Conservation (phyloP, 1,139 yeast genomes). For the Zygosaccharomyces sapae region DNA sequence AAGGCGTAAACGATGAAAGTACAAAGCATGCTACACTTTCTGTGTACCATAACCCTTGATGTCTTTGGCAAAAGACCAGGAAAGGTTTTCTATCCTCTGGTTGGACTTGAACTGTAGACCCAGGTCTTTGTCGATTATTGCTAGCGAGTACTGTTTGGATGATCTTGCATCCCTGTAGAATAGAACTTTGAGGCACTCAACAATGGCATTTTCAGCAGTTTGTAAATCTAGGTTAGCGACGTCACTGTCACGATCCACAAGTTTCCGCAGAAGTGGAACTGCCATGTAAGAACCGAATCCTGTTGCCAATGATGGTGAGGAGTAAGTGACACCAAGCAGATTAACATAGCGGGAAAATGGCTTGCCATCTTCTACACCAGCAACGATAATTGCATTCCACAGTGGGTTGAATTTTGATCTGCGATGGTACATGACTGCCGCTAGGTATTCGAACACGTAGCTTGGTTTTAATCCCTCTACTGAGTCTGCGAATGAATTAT, state of each 20-base stretch:
- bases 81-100: constrained; percentile 64
- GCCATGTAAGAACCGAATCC: constrained; percentile 98
- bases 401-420: constrained; percentile 92
- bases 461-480: constrained; percentile 70
- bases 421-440: constrained; percentile 79
- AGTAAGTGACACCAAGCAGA: constrained; percentile 83
- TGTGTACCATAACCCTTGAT: constrained; percentile 87
- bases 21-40: constrained; percentile 32
- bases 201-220: constrained; percentile 69
- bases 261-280: constrained; percentile 80
- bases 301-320: constrained; percentile 86
- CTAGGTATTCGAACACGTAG: constrained; percentile 81
- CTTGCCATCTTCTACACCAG: constrained; percentile 72
- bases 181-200: constrained; percentile 88
- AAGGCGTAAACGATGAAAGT: background rate
- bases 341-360: constrained; percentile 84
- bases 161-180: constrained; percentile 97
- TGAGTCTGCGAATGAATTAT: constrained; percentile 54
- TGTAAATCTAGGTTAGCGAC: constrained; percentile 60
- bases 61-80: constrained; percentile 88
- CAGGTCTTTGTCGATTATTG: constrained; percentile 61
- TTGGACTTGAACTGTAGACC: constrained; percentile 64
- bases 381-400: constrained; percentile 93
- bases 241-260: constrained; percentile 76
- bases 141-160: constrained; percentile 76